Evolutionary conservation across 176 grass and related monocot genomes (phyloP).

Genomic region (Pharus latifolius): DNA sequence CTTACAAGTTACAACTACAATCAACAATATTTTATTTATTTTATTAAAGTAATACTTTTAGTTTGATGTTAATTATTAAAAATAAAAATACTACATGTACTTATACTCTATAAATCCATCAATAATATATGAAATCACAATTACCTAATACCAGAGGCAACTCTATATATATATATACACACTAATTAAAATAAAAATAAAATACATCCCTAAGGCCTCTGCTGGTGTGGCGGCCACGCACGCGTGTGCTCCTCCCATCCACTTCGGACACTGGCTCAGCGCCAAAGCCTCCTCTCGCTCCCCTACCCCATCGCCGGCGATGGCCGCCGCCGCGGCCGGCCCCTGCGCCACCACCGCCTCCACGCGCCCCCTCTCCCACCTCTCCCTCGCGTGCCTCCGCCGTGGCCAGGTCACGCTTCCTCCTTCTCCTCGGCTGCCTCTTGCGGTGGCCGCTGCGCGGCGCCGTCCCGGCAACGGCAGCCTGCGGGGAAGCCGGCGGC

Average conservation of each 20-base stretch:
- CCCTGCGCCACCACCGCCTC: not conserved
- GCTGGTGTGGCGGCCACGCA: too few species aligned
- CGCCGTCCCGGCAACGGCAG: constrained; percentile 11
- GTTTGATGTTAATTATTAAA: too few species aligned
- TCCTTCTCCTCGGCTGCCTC: constrained; percentile 12
- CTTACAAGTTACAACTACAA: too few species aligned
- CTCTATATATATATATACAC: too few species aligned
- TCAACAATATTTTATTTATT: too few species aligned
- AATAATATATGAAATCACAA: too few species aligned
- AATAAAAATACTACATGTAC: too few species aligned
- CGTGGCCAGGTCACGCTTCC: not conserved
- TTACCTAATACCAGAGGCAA: too few species aligned
- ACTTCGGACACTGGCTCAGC: constrained; percentile 28
- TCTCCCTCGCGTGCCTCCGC: not conserved
- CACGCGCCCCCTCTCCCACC: constrained; percentile 1
- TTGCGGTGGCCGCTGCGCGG: constrained; percentile 22
- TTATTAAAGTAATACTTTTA: too few species aligned
- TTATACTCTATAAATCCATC: too few species aligned
- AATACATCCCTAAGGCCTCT: too few species aligned
- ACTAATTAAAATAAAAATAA: too few species aligned
- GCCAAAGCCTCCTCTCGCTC: not conserved
- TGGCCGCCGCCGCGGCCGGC: constrained; percentile 19
- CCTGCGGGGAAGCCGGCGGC: not conserved
- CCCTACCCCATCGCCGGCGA: constrained; percentile 23
- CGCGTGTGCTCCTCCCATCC: not conserved